Conservation (phyloP, 139 green algal species). For the Haematococcus lacustris region DNA sequence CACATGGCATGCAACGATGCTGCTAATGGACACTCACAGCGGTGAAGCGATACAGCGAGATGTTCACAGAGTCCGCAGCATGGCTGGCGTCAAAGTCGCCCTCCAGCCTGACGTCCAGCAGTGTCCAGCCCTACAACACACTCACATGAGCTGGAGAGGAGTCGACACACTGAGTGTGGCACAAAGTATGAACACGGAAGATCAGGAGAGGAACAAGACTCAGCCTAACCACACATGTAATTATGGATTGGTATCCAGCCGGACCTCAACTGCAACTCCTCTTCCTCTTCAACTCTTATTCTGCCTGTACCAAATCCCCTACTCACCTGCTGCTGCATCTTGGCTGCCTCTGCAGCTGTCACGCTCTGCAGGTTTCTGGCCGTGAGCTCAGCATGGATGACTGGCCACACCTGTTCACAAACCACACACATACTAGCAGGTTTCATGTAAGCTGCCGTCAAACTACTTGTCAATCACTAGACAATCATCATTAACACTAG, state of each 20-base stretch:
- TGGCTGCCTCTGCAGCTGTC: slow-evolving; percentile 18
- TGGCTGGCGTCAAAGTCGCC: slow-evolving; percentile 9
- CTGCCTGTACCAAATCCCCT: no score
- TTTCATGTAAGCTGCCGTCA: no score
- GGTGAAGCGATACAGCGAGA: slow-evolving; percentile 54
- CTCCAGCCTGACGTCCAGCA: slow-evolving; percentile 54
- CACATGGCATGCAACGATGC: no score
- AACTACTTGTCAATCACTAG: no score
- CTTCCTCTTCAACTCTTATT: no score
- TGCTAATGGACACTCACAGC: no score
- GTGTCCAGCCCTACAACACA: slow-evolving; percentile 40
- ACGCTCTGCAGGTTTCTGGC: slow-evolving; percentile 26
- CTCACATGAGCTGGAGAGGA: no score
- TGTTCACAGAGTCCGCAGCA: slow-evolving; percentile 35
- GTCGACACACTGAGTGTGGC: background rate
- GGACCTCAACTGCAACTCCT: no score
- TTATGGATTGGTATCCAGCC: background rate
- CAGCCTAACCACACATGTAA: background rate
- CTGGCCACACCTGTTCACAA: slow-evolving; percentile 42
- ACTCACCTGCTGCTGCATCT: slow-evolving; percentile 33
- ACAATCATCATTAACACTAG: no score
- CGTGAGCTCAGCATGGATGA: slow-evolving; percentile 26
- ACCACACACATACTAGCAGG: no score
- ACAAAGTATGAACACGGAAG: background rate
- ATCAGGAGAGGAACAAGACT: background rate